These are phyloP conservation scores for Vaccinium vitisidaea DNA, from an alignment of 148 eudicot genomes.

Conservation along the genomic window DNA sequence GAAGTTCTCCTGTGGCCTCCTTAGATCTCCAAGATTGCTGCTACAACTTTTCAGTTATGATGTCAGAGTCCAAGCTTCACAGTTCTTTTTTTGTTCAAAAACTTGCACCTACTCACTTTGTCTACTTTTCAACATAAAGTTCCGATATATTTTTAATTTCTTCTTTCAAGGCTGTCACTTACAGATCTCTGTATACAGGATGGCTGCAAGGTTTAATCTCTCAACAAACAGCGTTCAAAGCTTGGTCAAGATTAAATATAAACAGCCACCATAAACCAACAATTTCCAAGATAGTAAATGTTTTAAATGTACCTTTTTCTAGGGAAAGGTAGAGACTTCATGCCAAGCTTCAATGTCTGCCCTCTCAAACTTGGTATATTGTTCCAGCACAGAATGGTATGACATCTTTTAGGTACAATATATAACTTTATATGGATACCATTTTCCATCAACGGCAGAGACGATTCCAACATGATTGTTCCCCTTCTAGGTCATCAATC, in stretches of 20 bases:
- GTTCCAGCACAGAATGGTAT: slow-evolving; percentile 17
- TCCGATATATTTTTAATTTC: background rate
- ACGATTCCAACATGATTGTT: slow-evolving; percentile 30
- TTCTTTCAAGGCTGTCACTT: background rate
- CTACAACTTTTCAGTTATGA: background rate
- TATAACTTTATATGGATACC: slow-evolving; percentile 25
- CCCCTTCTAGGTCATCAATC: slow-evolving; percentile 24
- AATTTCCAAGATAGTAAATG: background rate
- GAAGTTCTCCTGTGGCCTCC: background rate
- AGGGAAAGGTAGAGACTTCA: slow-evolving; percentile 20
- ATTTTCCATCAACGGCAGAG: slow-evolving; percentile 19
- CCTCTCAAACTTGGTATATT: slow-evolving; percentile 17
- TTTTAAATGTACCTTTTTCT: slow-evolving; percentile 33
- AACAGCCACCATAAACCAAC: background rate
- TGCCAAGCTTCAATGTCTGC: slow-evolving; percentile 28
- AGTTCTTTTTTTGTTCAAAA: background rate
- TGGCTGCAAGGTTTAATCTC: background rate
- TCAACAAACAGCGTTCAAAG: background rate
- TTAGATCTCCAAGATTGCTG: background rate
- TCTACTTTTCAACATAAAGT: background rate
- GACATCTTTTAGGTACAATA: slow-evolving; percentile 24
- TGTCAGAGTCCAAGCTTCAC: background rate
- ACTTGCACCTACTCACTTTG: background rate
- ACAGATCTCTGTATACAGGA: background rate
- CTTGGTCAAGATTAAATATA: background rate